Evolutionary conservation across 148 eudicot genomes (phyloP).

Genomic region (Drosera capensis): DNA sequence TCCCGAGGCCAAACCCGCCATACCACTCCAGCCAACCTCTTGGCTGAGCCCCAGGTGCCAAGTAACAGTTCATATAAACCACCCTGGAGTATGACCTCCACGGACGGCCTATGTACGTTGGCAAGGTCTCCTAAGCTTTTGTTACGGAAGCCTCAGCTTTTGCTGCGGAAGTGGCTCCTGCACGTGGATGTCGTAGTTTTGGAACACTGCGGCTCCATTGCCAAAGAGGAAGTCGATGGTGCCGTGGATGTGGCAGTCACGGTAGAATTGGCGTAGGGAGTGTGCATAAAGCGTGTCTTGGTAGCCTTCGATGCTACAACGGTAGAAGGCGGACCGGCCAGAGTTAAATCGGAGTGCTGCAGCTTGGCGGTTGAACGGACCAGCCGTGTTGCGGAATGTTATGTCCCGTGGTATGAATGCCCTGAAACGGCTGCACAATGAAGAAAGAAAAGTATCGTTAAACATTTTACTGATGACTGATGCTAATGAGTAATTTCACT

Average conservation of each 20-base stretch:
- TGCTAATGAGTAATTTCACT: not conserved
- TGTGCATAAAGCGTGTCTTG: constrained; percentile 37
- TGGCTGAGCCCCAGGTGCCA: constrained; percentile 17
- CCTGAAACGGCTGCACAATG: constrained; percentile 17
- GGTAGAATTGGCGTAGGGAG: constrained; percentile 23
- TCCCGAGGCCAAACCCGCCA: constrained; percentile 17
- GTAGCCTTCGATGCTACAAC: constrained; percentile 32
- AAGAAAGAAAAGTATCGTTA: not conserved
- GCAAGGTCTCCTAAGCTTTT: not conserved
- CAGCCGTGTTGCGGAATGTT: constrained; percentile 23
- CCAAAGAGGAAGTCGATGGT: constrained; percentile 35
- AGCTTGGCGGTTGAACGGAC: constrained; percentile 25
- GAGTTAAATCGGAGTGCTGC: constrained; percentile 29
- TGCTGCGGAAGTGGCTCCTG: constrained; percentile 11
- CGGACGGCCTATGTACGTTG: constrained; percentile 25
- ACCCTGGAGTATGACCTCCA: constrained; percentile 29
- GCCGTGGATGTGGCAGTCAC: constrained; percentile 23
- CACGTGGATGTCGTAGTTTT: constrained; percentile 17
- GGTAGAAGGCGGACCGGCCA: constrained; percentile 20
- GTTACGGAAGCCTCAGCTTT: constrained; percentile 10
- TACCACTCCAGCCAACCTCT: constrained; percentile 25
- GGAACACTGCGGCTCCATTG: constrained; percentile 19
- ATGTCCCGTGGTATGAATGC: constrained; percentile 16
- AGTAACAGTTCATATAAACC: constrained; percentile 14
- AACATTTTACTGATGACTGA: not conserved